Conservation (phyloP, 2,329 filamentous ascomycete species). For the Pseudocercospora cruenta region DNA sequence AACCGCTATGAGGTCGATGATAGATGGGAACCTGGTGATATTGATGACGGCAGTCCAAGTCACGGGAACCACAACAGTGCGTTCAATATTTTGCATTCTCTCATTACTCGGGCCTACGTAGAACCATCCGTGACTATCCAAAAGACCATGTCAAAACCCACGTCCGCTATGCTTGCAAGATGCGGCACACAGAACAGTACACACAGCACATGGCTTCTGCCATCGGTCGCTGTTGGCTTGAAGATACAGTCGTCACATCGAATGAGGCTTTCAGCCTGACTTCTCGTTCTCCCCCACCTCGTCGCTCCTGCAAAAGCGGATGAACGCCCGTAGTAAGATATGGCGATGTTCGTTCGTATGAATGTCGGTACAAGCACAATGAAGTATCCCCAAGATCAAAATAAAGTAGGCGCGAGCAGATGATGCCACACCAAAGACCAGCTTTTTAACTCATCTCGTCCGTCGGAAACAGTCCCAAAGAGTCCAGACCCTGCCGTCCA, state of each 20-base stretch:
- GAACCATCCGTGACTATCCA: slow-evolving; percentile 1
- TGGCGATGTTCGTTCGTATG: not conserved
- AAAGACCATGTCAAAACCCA: not conserved
- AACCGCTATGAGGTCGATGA: not conserved
- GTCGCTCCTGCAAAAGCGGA: not conserved
- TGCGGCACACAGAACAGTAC: slow-evolving; percentile 1
- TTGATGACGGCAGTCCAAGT: not conserved
- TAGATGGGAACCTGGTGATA: too few relatives aligned
- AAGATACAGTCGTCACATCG: not conserved
- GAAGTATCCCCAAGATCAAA: not conserved
- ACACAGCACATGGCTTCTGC: not conserved
- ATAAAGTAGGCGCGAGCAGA: slow-evolving; percentile 10
- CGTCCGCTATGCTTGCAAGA: slow-evolving; percentile 5
- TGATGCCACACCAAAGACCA: slow-evolving; percentile 26
- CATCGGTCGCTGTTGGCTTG: not conserved
- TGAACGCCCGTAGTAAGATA: not conserved
- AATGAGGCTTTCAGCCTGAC: not conserved
- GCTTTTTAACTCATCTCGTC: slow-evolving; percentile 25
- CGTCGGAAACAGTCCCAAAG: slow-evolving; percentile 13
- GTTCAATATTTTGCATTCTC: not conserved
- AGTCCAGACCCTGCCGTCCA: slow-evolving; percentile 16
- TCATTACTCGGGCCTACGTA: slow-evolving; percentile 6
- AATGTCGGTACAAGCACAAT: not conserved
- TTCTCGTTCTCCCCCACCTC: not conserved
- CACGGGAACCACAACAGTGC: not conserved